phyloP scores from a whole-genome alignment of 345 rosid species.

The Sapria himalayana region DNA sequence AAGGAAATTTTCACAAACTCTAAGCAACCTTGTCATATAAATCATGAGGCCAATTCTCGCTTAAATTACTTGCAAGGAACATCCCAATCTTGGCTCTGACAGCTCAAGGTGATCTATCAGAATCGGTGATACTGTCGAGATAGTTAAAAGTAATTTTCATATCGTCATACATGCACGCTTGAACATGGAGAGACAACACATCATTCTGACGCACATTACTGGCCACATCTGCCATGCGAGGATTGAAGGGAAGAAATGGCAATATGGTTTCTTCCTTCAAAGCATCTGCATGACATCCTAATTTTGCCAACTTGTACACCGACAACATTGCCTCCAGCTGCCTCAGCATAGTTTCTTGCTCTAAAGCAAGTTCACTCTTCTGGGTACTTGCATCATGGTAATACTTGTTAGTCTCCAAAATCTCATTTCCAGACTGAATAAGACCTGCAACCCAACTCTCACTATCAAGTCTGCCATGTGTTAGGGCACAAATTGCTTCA shows the following conservation, averaged over 20 bases:
- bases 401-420: conserved; percentile 66
- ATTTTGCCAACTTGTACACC: conserved; percentile 46
- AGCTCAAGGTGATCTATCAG: conserved; percentile 77
- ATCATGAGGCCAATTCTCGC: too few species aligned
- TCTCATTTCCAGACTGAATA: conserved; percentile 71
- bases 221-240: conserved; percentile 40
- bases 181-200: conserved; percentile 72
- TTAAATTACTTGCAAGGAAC: too few species aligned
- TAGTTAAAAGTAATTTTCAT: conserved; percentile 64
- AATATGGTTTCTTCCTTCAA: conserved; percentile 79
- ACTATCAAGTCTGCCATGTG: conserved; percentile 80
- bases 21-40: too few species aligned
- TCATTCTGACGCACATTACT: conserved; percentile 33
- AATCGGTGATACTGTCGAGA: conserved; percentile 63
- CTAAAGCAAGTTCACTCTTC: conserved; percentile 62
- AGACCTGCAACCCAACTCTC: conserved; percentile 81
- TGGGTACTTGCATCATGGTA: conserved; percentile 64
- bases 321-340: conserved; percentile 90
- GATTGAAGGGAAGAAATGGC: conserved; percentile 79
- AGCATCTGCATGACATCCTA: conserved; percentile 57
- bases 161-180: conserved; percentile 69
- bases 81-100: conserved; percentile 95
- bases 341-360: conserved; percentile 78
- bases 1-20: too few species aligned
- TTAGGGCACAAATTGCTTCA: conserved; percentile 62